phyloP scores from a whole-genome alignment of 2,329 filamentous ascomycete species.

The Sporothrix inflata region DNA sequence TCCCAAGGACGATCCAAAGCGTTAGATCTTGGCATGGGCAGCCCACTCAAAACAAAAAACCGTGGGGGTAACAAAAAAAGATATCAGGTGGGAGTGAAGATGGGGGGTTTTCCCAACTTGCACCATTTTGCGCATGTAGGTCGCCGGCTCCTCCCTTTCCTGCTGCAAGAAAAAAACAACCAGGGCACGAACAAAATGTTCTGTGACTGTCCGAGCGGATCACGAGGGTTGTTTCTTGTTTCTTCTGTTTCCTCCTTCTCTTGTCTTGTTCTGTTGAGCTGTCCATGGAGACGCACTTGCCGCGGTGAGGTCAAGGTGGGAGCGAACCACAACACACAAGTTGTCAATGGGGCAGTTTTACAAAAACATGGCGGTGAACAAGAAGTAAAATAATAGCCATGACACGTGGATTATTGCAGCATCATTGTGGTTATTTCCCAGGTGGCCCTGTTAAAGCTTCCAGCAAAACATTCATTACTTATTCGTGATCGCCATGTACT shows the following conservation, averaged over 20 bases:
- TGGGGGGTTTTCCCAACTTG: background rate
- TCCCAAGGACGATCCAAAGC: background rate
- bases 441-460: too few relatives aligned
- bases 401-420: too few relatives aligned
- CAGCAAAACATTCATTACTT: background rate
- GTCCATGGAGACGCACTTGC: background rate
- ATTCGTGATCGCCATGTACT: background rate
- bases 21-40: background rate
- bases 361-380: slow-evolving; percentile 12
- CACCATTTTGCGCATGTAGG: background rate
- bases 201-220: background rate
- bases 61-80: slow-evolving; percentile 9
- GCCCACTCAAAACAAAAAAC: background rate
- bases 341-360: background rate
- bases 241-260: background rate
- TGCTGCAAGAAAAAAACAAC: background rate
- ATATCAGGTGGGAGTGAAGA: slow-evolving; percentile 14
- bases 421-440: too few relatives aligned
- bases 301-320: background rate
- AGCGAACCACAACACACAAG: background rate
- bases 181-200: background rate
- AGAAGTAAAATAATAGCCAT: too few relatives aligned
- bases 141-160: background rate
- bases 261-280: background rate
- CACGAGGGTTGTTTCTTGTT: too few relatives aligned